These are phyloP conservation scores for Colletotrichum sp. DNA, from an alignment of 2,329 filamentous ascomycete genomes.

Conservation along the genomic window DNA sequence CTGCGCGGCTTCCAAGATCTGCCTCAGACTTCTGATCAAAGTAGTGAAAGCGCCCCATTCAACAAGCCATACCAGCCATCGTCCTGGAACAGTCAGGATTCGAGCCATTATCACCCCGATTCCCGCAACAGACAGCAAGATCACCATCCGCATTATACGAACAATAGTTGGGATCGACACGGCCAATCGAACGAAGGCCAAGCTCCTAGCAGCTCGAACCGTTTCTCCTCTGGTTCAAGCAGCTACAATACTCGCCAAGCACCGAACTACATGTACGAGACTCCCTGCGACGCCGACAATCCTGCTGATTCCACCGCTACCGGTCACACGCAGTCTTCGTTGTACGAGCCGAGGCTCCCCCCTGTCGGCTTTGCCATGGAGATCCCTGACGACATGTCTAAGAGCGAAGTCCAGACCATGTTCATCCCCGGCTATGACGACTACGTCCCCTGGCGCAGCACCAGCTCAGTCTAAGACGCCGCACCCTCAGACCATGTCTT, in stretches of 20 bases:
- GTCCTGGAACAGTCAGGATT: not conserved
- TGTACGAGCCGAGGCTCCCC: not conserved
- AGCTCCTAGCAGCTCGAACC: not conserved
- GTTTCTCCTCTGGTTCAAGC: not conserved
- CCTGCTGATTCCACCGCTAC: not conserved
- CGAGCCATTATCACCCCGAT: not conserved
- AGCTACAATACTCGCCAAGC: not conserved
- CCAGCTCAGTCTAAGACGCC: not conserved
- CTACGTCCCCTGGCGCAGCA: constrained; percentile 1
- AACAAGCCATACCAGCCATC: not conserved
- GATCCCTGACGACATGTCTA: constrained; percentile 15
- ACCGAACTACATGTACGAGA: not conserved
- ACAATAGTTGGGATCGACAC: not conserved
- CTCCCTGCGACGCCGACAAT: not conserved
- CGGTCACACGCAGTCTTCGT: not conserved
- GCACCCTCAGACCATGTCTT: not conserved
- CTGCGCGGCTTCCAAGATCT: not conserved
- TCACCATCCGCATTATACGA: not conserved
- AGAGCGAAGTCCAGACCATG: constrained; percentile 12
- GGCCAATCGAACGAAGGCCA: not conserved
- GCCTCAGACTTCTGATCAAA: not conserved
- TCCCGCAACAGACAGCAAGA: not conserved
- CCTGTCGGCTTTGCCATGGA: constrained; percentile 10
- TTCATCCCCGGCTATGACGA: constrained; percentile 17
- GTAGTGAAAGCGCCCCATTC: not conserved